These are phyloP conservation scores for Trichosanthes cucumerina DNA, from an alignment of 306 rosid genomes.

Conservation along the genomic window DNA sequence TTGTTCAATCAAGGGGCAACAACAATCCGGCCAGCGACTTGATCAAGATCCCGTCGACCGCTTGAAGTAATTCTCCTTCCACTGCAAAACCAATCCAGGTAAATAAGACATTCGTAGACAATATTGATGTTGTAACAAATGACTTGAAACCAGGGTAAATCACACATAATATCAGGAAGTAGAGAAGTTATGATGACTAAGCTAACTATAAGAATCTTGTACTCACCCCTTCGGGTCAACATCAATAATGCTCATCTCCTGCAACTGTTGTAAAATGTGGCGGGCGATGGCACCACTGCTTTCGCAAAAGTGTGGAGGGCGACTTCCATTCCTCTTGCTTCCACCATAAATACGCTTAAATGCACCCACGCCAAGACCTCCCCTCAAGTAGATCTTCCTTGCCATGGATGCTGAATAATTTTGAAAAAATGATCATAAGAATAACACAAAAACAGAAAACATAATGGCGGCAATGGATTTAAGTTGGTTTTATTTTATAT, in stretches of 20 bases:
- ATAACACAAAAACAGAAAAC: background rate
- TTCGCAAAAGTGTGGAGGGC: constrained; percentile 68
- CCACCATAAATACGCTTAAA: constrained; percentile 70
- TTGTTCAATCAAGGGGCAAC: constrained; percentile 14
- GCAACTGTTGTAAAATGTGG: constrained; percentile 55
- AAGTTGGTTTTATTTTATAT: background rate
- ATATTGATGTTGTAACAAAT: background rate
- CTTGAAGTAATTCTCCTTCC: constrained; percentile 36
- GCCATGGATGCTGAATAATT: constrained; percentile 50
- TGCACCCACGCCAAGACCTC: constrained; percentile 77
- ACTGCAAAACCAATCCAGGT: constrained; percentile 8
- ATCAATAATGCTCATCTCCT: constrained; percentile 41
- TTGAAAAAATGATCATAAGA: background rate
- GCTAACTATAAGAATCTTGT: background rate
- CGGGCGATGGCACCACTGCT: constrained; percentile 68
- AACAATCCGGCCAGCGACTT: constrained; percentile 40
- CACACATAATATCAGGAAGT: background rate
- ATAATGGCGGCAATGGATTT: background rate
- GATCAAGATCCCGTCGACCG: constrained; percentile 38
- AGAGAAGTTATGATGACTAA: background rate
- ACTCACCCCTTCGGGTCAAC: constrained; percentile 52
- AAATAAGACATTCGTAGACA: background rate
- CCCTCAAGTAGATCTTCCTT: constrained; percentile 67
- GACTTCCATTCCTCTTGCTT: constrained; percentile 66
- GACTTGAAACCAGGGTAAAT: background rate